Conservation (phyloP, 805 yeast species). For the Yarrowia sp. region DNA sequence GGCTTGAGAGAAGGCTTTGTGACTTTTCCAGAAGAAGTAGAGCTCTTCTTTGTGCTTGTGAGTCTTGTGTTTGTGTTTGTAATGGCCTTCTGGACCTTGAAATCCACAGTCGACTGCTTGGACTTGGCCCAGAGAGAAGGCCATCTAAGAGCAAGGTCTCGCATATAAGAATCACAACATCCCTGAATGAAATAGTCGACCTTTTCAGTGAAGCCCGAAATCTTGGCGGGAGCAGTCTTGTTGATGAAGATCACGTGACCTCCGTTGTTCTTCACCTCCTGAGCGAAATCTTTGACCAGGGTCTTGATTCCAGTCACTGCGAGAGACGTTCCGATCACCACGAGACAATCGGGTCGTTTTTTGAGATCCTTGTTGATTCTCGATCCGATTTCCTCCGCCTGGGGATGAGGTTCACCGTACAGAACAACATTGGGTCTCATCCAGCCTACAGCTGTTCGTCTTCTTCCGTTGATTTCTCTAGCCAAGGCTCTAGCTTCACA, state of each 20-base stretch:
- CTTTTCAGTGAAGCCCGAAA: slow-evolving; percentile 64
- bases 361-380: slow-evolving; percentile 70
- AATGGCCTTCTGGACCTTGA: slow-evolving; percentile 26
- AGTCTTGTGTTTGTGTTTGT: too few species aligned
- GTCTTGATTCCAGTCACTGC: slow-evolving; percentile 89
- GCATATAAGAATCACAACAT: slow-evolving; percentile 86
- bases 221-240: slow-evolving; percentile 62
- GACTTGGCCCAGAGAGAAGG: slow-evolving; percentile 22
- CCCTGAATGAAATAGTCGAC: slow-evolving; percentile 77
- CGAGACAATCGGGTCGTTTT: slow-evolving; percentile 71
- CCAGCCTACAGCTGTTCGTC: slow-evolving; percentile 76
- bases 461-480: slow-evolving; percentile 71
- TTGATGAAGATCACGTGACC: slow-evolving; percentile 83
- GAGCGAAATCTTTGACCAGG: slow-evolving; percentile 72
- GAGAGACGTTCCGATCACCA: slow-evolving; percentile 93
- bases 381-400: slow-evolving; percentile 75
- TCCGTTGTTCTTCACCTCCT: slow-evolving; percentile 73
- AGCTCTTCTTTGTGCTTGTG: too few species aligned
- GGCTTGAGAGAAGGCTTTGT: slow-evolving; percentile 9
- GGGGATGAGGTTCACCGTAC: slow-evolving; percentile 94
- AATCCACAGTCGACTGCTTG: slow-evolving; percentile 24
- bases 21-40: neutral
- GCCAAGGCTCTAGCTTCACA: slow-evolving; percentile 66
- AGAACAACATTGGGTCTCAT: slow-evolving; percentile 89
- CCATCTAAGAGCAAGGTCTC: slow-evolving; percentile 14